Base-by-base conservation (phyloP, 805 yeast genomes). In the Spathaspora boniae region DNA sequence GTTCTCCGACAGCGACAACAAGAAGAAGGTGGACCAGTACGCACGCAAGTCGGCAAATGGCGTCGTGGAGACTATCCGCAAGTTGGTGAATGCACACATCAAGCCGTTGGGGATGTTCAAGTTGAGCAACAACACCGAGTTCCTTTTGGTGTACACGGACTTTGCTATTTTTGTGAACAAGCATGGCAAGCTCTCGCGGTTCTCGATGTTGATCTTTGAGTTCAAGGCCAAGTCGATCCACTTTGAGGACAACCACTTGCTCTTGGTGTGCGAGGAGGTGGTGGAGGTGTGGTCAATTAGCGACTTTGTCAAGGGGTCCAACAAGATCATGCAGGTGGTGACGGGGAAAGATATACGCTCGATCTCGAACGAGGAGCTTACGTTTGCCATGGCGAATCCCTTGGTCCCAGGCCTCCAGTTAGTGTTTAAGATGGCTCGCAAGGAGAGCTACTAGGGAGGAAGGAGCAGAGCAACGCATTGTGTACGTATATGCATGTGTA, bases 221-320 rank as follows among this genome's bases (percentile, higher is more conserved):
- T 65, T 63, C 49, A 57, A 56, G 40, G 68, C 70, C 7, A 55
- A 52, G 44, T 51, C 51, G 9, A 49, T 64, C n/a, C 50, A 68
- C 1, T 67, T 64, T 38, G 24, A 29, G 20, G 46, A 58, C 28
- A 62, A 65, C 40, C 49, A 61, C 37, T 45, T 68, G 11, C 55
- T 66, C 26, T 37, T 82, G 4, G 70, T 78, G 19, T 77, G 82
- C 27, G 78, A 79, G 15, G 87, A 83, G 44, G 70, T 80, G 31
- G 66, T 85, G 6, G 95, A 86, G 50, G 68, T 86, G 3, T 78
- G 88, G 64, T 70, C 78, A 23, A 61, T 82, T 17, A 70, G 72
- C 29, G 72, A 66, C 41, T 56, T 59, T 34, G 68, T 69, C 14
- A 58, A 57, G 14, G 69, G 70, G 4, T 42, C 72, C 8, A 67